A percentile compares a stretch with the other conserved stretches of the same genome.
Conservation (phyloP, 192 early-diverging fungal species). For the Entrophospora sp. region DNA sequence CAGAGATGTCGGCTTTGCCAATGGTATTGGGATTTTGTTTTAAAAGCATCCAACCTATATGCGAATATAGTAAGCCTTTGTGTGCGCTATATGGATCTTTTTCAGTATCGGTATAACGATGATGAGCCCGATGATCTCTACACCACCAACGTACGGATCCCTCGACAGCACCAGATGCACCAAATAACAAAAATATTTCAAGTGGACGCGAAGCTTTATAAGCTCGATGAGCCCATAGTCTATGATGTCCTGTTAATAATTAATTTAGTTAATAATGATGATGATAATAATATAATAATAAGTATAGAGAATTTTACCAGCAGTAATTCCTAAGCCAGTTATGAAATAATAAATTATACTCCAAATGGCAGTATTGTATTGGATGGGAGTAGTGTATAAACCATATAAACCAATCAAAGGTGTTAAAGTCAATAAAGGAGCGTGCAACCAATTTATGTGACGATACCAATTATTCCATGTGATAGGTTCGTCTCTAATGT, state of each 20-base stretch:
- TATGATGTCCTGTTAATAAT: constrained; percentile 58
- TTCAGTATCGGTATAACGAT: constrained; percentile 64
- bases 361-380: constrained; percentile 63
- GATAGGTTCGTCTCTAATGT: constrained; percentile 20
- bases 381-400: constrained; percentile 58
- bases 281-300: not conserved
- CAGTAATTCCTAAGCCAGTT: constrained; percentile 82
- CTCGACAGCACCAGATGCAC: constrained; percentile 62
- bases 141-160: constrained; percentile 81
- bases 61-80: constrained; percentile 70
- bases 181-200: constrained; percentile 48
- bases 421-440: constrained; percentile 51
- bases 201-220: constrained; percentile 53
- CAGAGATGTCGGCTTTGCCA: constrained; percentile 67
- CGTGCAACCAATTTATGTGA: constrained; percentile 62
- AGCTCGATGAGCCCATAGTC: constrained; percentile 67
- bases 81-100: constrained; percentile 73
- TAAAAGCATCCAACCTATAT: constrained; percentile 77
- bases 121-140: constrained; percentile 74
- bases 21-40: constrained; percentile 55
- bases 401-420: constrained; percentile 81
- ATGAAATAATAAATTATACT: constrained; percentile 61
- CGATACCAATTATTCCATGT: constrained; percentile 47
- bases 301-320: constrained; percentile 49
- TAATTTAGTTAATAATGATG: not conserved